Evolutionary conservation across 108 stramenopile genomes (phyloP).

Genomic region (Hondaea fermentalgiana): DNA sequence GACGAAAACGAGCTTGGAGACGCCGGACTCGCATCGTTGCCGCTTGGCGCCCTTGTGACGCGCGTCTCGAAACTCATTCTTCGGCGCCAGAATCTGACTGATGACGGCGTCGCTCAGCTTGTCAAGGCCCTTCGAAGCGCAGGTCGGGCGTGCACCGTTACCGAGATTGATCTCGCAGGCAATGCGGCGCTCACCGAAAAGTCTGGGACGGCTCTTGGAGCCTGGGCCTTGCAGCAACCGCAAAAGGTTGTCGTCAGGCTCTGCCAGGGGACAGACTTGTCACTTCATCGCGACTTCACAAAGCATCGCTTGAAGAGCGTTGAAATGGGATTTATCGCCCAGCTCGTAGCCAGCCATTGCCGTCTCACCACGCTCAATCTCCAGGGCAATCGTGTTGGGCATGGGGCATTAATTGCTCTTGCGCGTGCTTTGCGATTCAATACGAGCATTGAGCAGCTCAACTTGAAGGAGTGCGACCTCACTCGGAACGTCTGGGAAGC

Average conservation of each 20-base stretch:
- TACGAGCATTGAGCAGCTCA: background rate
- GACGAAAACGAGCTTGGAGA: background rate
- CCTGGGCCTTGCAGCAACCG: background rate
- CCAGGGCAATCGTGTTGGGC: background rate
- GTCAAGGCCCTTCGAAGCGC: background rate
- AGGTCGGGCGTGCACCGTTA: background rate
- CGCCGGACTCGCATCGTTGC: background rate
- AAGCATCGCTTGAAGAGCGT: background rate
- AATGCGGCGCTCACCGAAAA: background rate
- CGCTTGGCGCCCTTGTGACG: background rate
- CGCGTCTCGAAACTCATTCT: background rate
- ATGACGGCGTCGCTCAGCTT: background rate
- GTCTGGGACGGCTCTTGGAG: background rate
- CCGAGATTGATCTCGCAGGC: background rate
- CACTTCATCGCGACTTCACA: background rate
- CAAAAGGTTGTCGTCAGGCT: background rate
- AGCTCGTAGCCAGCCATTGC: background rate
- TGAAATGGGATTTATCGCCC: background rate
- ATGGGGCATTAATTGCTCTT: background rate
- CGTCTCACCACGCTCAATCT: background rate
- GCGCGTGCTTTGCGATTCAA: background rate
- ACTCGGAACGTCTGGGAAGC: background rate
- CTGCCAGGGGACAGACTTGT: background rate
- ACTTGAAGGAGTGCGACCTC: background rate
- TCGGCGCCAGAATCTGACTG: background rate